Percentiles rank a stretch among this genome's conserved stretches.
These are phyloP conservation scores for Colletotrichum endophyticum DNA, from an alignment of 2,329 filamentous ascomycete species.

Conservation along the genomic window DNA sequence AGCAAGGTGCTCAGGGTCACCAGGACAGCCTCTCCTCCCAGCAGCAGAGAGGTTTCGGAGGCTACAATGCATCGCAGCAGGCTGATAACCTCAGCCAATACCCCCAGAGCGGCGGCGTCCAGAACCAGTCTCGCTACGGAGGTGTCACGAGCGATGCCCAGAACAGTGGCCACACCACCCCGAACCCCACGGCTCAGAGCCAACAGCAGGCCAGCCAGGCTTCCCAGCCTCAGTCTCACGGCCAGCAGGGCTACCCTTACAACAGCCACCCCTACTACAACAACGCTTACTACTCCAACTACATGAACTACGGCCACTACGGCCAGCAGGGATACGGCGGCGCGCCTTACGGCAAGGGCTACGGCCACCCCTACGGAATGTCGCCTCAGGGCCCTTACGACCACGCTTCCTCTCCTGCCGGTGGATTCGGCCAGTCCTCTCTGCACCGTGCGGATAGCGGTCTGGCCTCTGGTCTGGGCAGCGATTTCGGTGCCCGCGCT, in stretches of 20 bases:
- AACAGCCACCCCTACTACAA: conserved; percentile 64
- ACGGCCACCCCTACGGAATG: conserved; percentile 62
- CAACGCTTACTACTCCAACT: conserved; percentile 68
- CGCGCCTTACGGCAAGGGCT: conserved; percentile 62
- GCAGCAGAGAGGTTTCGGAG: conserved; percentile 79
- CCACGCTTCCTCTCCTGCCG: conserved; percentile 58
- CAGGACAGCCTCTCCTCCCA: conserved; percentile 75
- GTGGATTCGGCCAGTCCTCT: conserved; percentile 57
- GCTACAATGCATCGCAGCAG: conserved; percentile 69
- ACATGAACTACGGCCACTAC: conserved; percentile 60
- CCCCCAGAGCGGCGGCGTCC: conserved; percentile 72
- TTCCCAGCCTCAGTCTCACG: conserved; percentile 49
- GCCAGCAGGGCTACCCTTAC: conserved; percentile 55
- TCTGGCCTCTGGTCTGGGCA: conserved; percentile 53
- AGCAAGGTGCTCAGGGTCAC: conserved; percentile 66
- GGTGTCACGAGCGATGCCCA: conserved; percentile 70
- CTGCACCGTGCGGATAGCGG: conserved; percentile 56
- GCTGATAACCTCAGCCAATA: conserved; percentile 71
- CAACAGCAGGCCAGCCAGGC: conserved; percentile 50
- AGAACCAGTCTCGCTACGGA: conserved; percentile 62
- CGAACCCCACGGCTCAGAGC: conserved; percentile 73
- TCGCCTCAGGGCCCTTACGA: conserved; percentile 62
- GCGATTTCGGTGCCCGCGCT: conserved; percentile 56
- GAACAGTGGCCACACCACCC: conserved; percentile 89
- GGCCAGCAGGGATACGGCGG: conserved; percentile 54